A percentile compares a stretch with the other conserved stretches of the same genome.
Evolutionary conservation across 2,329 filamentous ascomycete species (phyloP).

Genomic region (Beauveria rudraprayagi): DNA sequence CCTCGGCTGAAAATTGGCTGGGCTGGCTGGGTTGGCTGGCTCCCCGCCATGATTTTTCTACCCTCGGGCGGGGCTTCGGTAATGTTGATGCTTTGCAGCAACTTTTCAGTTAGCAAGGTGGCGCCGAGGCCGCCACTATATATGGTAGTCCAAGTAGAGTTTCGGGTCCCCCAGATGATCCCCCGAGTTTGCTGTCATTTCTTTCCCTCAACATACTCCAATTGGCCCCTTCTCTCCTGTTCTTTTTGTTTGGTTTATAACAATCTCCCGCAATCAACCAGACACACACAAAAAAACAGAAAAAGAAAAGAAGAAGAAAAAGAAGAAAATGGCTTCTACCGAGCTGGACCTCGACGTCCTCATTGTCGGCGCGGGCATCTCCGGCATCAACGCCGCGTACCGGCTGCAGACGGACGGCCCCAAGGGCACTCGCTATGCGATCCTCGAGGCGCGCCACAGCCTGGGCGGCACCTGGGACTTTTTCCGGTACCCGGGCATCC

Average conservation of each 20-base stretch:
- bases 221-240: background rate
- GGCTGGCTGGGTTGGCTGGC: background rate
- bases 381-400: slow-evolving; percentile 68
- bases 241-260: background rate
- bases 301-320: background rate
- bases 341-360: slow-evolving; percentile 40
- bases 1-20: slow-evolving; percentile 2
- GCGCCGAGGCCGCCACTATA: slow-evolving; percentile 1
- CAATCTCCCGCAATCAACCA: background rate
- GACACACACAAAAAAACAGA: background rate
- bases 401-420: slow-evolving; percentile 53
- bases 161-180: background rate
- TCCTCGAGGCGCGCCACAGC: slow-evolving; percentile 59
- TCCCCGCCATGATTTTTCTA: background rate
- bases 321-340: background rate
- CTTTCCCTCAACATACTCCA: background rate
- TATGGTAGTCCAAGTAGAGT: background rate
- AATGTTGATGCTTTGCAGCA: background rate
- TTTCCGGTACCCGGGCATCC: slow-evolving; percentile 67
- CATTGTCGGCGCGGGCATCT: slow-evolving; percentile 66
- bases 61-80: slow-evolving; percentile 10
- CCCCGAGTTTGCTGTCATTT: background rate
- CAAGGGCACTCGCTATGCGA: slow-evolving; percentile 45
- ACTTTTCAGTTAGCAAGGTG: background rate
- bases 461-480: slow-evolving; percentile 75